Base-by-base conservation (phyloP, 805 yeast species). In the Zygosaccharomyces gambellarensis region DNA sequence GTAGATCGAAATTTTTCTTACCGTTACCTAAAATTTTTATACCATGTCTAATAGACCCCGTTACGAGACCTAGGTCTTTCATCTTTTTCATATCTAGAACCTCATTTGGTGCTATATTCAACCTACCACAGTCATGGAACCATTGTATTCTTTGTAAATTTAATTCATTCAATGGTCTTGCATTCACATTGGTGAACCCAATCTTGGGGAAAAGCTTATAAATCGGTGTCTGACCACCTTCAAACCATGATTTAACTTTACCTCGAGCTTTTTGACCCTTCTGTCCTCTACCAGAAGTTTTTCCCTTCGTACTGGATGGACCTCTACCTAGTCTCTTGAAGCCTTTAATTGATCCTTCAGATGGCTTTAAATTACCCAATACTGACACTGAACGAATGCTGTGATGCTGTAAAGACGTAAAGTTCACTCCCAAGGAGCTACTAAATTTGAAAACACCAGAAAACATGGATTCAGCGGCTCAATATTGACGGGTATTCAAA, bases 191-290 rank as follows among this genome's bases (percentile, higher is more conserved):
- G 60, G 79, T 81, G 73, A 90, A 90, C 7, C 98, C 98, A 52
- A 84, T 74, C 65, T 92, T 92, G 57, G 97, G 96, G 70, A 88
- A 82, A 57, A 86, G 72, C 69, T 86, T 79, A 68, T 82, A 81
- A 64, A 85, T 81, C 23, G 97, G 98, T 1, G 98, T 94, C 68
- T 94, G 99, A 67, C 99, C 98, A 81, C 99, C 99, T 75, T 94
- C 99, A 66, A 92, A 89, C 92, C 95, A 88, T 51, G 85, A 80
- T 49, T 90, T 92, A 28, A 92, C 92, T 38, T 83, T 80, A 34
- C 92, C 87, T 71, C 98, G 81, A 9, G 98, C 97, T 72, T 92
- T 92, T 68, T 92, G 98, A 81, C 99, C 99, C 73, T 94, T 94
- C 63, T 88, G 96, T 76, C 99, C 99, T 68, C 98, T 79, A 43